phyloP scores from a whole-genome alignment of 495 filamentous ascomycete species.

The Talaromyces trachyspermus region DNA sequence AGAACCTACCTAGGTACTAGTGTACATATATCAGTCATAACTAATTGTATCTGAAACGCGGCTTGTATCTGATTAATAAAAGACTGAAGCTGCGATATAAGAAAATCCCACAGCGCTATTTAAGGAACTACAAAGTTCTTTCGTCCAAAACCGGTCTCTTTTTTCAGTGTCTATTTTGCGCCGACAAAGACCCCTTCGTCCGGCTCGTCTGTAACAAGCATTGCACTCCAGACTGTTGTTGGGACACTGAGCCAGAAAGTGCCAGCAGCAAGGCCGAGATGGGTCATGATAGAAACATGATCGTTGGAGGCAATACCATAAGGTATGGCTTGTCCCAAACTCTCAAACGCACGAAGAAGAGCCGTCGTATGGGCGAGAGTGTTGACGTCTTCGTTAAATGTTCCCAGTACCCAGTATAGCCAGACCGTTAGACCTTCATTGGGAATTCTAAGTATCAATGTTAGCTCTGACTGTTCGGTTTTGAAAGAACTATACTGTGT shows the following conservation, averaged over 20 bases:
- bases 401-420: conserved; percentile 43
- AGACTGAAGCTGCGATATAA: too few species aligned
- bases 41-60: too few species aligned
- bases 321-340: conserved; percentile 39
- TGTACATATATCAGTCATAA: too few species aligned
- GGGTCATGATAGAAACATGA: background rate
- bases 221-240: background rate
- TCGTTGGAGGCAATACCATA: conserved; percentile 31
- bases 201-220: background rate
- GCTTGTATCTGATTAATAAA: too few species aligned
- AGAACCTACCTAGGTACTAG: too few species aligned
- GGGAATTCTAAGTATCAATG: conserved; percentile 24
- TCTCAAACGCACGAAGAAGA: conserved; percentile 42
- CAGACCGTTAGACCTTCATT: conserved; percentile 36
- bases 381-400: conserved; percentile 42
- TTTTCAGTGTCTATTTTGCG: too few species aligned
- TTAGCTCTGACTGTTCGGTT: conserved; percentile 10
- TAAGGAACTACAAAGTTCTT: too few species aligned
- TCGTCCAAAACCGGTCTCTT: too few species aligned
- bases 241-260: background rate
- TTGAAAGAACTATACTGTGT: background rate
- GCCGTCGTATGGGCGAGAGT: conserved; percentile 40
- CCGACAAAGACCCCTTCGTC: too few species aligned
- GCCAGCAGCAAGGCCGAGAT: background rate
- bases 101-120: too few species aligned